Evolutionary conservation across 768 basidiomycete genomes (phyloP), one percentile per base, ranked within the genome.

Genomic region (Cantharellus anzutake): DNA sequence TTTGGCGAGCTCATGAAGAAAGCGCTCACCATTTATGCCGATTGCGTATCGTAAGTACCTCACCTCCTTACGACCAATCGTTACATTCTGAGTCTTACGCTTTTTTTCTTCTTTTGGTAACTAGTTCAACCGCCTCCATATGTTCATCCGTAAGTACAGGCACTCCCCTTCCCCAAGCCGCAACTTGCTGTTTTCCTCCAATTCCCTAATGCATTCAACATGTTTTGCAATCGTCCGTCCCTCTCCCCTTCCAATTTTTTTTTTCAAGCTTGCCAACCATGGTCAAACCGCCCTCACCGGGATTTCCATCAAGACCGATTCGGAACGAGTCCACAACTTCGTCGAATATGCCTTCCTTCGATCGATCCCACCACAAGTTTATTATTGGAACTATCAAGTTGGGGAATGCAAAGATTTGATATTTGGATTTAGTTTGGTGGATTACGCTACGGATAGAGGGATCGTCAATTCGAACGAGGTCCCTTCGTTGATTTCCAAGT

Each of bases 381-480:
- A 86, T 65, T 90, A 91, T 70, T 76, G 84, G 65, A 82, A 86
- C 67, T 83, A 79, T 60, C 74, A 77, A 62, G 84, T 94, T 35
- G 92, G 92, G 35, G 81, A 82, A 67, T 96, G 91, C 67, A 79
- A 78, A 58, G 90, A 93, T 69, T 71, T 96, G 35, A 86, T 93
- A 41, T 96, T 94, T 67, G 92, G 91, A 34, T 81, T 93, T 64
- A 83, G 80, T 64, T 71, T 96, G 60, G 82, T 84, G 44, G 91
- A 93, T 67, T 94, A 96, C 66, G 87, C 91, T 14, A 89, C 84
- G 42, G 77, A 86, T 4, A 80, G 89, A 63, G 79, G 79, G 50
- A 71, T 88, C 16, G 20, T 29, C 20, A 73, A 71, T 16, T 88
- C 92, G 62, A 80, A 80, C 5, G 80, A 83, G 4, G 74, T 86